These are phyloP conservation scores for Albifimbria verrucaria DNA, from an alignment of 2,329 filamentous ascomycete genomes.

Conservation along the genomic window DNA sequence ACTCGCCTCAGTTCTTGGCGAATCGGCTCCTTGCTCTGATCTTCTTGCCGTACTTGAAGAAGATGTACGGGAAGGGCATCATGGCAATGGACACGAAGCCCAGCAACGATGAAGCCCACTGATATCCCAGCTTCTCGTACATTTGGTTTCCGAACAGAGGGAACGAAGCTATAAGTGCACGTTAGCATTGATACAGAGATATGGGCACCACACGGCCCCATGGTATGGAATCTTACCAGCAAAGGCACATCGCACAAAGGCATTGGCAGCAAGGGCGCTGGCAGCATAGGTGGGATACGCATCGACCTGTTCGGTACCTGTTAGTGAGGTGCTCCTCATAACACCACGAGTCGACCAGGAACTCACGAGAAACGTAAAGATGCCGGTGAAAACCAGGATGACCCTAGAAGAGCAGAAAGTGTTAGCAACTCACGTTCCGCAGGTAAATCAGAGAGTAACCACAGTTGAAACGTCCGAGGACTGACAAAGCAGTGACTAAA, in stretches of 20 bases:
- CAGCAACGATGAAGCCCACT: constrained; percentile 64
- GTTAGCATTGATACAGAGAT: constrained; percentile 13
- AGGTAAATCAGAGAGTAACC: constrained; percentile 1
- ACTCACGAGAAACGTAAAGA: constrained; percentile 83
- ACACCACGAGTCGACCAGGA: too few relatives aligned
- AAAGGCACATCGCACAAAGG: constrained; percentile 74
- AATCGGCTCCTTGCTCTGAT: constrained; percentile 54
- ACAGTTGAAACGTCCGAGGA: constrained; percentile 1
- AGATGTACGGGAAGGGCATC: constrained; percentile 62
- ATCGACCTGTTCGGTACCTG: too few relatives aligned
- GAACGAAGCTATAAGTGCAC: constrained; percentile 56
- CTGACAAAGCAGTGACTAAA: constrained; percentile 32
- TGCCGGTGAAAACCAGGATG: constrained; percentile 75
- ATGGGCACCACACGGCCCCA: not conserved
- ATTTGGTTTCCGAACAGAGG: constrained; percentile 72
- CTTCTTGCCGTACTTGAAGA: constrained; percentile 58
- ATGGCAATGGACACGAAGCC: constrained; percentile 60
- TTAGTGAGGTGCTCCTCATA: too few relatives aligned
- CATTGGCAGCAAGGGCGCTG: constrained; percentile 78
- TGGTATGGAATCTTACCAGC: constrained; percentile 44
- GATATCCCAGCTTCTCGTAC: constrained; percentile 66
- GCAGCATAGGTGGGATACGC: constrained; percentile 75
- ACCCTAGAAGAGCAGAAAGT: constrained; percentile 45
- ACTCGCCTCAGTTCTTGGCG: constrained; percentile 30
- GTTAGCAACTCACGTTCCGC: constrained; percentile 21